Evolutionary conservation across 2,329 filamentous ascomycete species (phyloP).

Genomic region (Verticillium dahliae): DNA sequence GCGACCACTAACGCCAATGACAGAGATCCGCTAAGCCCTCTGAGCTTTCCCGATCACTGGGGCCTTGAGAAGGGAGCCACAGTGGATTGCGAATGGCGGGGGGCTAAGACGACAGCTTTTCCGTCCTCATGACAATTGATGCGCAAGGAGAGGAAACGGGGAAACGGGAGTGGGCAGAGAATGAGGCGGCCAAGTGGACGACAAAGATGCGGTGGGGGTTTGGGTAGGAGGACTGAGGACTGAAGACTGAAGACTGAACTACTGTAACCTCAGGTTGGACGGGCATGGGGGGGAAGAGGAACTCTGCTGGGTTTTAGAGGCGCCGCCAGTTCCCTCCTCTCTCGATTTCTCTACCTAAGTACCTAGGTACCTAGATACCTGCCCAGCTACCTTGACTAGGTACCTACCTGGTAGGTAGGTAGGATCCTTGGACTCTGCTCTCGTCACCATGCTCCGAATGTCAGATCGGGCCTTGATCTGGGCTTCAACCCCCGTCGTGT

Average conservation of each 20-base stretch:
- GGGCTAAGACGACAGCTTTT: background rate
- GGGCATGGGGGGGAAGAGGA: background rate
- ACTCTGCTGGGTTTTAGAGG: background rate
- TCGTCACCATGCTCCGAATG: background rate
- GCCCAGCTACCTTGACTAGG: too few species aligned
- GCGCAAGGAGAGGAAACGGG: background rate
- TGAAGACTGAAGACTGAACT: background rate
- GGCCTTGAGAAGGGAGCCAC: background rate
- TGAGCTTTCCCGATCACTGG: background rate
- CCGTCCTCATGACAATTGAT: background rate
- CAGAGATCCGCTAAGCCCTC: background rate
- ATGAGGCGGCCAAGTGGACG: background rate
- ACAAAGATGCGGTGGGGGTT: background rate
- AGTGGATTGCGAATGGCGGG: background rate
- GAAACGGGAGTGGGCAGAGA: background rate
- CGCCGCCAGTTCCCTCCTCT: background rate
- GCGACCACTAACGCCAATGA: background rate
- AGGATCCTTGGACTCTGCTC: background rate
- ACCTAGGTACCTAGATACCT: too few species aligned
- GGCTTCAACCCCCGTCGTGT: background rate
- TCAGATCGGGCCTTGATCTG: background rate
- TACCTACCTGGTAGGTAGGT: too few species aligned
- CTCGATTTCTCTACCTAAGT: background rate
- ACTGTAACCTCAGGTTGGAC: background rate
- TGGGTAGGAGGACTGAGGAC: too few species aligned